A percentile compares a stretch with the other conserved stretches of the same genome.
These are phyloP conservation scores for Colletotrichum lini DNA, from an alignment of 2,329 filamentous ascomycete genomes.

Conservation along the genomic window DNA sequence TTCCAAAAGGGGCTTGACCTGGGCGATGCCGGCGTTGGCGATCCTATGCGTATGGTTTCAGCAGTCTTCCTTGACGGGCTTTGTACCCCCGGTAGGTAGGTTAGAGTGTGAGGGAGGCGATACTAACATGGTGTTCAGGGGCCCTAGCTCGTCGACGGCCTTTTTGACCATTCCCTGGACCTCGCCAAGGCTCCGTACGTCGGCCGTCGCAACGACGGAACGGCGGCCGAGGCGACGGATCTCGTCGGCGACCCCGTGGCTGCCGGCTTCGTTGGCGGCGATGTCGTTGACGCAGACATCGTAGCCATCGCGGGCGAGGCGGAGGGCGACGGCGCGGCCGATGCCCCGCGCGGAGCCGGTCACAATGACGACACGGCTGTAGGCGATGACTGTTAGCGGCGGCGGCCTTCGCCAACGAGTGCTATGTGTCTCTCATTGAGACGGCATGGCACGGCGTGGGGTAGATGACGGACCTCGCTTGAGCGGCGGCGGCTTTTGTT, in stretches of 20 bases:
- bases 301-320: constrained; percentile 76
- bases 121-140: constrained; percentile 56
- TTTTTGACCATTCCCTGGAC: constrained; percentile 66
- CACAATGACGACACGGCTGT: constrained; percentile 37
- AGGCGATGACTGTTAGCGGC: no score
- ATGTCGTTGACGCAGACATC: constrained; percentile 77
- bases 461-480: constrained; percentile 11
- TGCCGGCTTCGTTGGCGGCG: constrained; percentile 63
- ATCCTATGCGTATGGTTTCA: constrained; percentile 53
- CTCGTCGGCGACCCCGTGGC: constrained; percentile 67
- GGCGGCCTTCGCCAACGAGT: no score
- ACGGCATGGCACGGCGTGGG: neutral
- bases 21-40: constrained; percentile 74
- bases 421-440: no score
- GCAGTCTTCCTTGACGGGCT: constrained; percentile 52
- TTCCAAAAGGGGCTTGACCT: constrained; percentile 70
- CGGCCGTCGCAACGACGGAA: constrained; percentile 69
- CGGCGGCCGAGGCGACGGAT: constrained; percentile 67
- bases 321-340: constrained; percentile 73
- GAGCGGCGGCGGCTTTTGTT: constrained; percentile 28
- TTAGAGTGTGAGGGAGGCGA: neutral
- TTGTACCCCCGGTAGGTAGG: no score
- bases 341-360: constrained; percentile 52
- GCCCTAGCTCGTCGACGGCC: constrained; percentile 67
- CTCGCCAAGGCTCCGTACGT: constrained; percentile 70